A percentile compares a stretch with the other conserved stretches of the same genome.
Conservation (phyloP, 1,284 basidiomycete species). For the Wolfiporia cocos region DNA sequence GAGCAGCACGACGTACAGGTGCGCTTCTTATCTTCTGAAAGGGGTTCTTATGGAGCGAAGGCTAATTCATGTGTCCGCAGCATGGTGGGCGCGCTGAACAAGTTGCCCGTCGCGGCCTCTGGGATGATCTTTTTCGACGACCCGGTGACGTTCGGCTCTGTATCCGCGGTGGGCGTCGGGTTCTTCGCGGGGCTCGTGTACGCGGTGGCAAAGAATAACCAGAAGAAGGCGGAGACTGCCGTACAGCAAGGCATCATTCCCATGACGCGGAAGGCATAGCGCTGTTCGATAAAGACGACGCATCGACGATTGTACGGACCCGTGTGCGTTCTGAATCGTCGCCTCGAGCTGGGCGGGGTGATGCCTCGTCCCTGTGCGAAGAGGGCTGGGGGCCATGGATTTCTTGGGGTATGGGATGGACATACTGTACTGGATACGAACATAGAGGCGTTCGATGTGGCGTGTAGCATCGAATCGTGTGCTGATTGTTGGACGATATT, state of each 20-base stretch:
- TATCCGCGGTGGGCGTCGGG: slow-evolving; percentile 83
- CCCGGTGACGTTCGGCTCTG: slow-evolving; percentile 79
- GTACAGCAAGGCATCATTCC: slow-evolving; percentile 53
- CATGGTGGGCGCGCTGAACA: slow-evolving; percentile 99
- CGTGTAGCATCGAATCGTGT: too few species aligned
- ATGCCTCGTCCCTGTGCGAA: too few species aligned
- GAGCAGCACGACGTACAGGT: slow-evolving; percentile 96
- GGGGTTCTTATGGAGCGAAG: too few species aligned
- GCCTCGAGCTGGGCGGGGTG: too few species aligned
- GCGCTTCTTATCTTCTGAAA: slow-evolving; percentile 17
- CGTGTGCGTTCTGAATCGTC: too few species aligned
- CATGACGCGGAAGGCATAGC: slow-evolving; percentile 43
- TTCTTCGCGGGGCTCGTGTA: slow-evolving; percentile 92
- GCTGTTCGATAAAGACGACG: too few species aligned
- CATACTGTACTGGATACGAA: neutral
- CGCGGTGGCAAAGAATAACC: slow-evolving; percentile 86
- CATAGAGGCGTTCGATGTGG: too few species aligned
- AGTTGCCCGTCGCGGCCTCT: slow-evolving; percentile 94
- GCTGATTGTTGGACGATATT: too few species aligned
- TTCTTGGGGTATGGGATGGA: neutral
- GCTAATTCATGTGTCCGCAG: slow-evolving; percentile 31
- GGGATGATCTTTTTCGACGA: slow-evolving; percentile 97
- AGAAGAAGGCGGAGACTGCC: slow-evolving; percentile 58
- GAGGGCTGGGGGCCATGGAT: too few species aligned
- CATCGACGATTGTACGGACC: too few species aligned